Conservation (phyloP, 192 early-diverging fungal genomes). For the Coemansia sp. region DNA sequence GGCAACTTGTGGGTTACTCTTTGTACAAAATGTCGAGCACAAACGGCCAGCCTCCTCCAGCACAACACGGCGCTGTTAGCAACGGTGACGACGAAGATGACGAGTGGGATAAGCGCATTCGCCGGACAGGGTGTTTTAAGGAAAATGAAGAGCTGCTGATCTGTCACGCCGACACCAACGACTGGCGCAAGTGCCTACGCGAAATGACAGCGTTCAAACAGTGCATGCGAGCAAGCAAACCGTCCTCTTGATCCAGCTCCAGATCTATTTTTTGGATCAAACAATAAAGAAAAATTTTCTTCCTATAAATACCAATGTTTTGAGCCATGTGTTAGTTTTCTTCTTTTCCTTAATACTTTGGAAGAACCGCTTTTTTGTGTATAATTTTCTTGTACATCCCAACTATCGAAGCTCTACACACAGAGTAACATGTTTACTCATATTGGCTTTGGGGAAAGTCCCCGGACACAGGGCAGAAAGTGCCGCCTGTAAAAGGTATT, state of each 20-base stretch:
- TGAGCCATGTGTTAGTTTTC: not conserved
- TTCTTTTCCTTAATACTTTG: constrained; percentile 48
- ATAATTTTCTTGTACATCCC: constrained; percentile 19
- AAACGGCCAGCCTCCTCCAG: not conserved
- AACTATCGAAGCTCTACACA: constrained; percentile 53
- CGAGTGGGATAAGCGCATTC: constrained; percentile 76
- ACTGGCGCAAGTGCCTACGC: constrained; percentile 80
- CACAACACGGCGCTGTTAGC: not conserved
- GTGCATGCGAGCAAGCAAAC: constrained; percentile 58
- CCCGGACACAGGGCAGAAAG: constrained; percentile 58
- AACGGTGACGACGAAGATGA: constrained; percentile 69
- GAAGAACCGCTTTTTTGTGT: constrained; percentile 52
- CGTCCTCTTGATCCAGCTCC: no score
- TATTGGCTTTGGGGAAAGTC: constrained; percentile 56
- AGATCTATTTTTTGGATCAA: no score
- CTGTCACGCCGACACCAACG: constrained; percentile 81
- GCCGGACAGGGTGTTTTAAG: constrained; percentile 71
- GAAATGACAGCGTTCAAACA: constrained; percentile 78
- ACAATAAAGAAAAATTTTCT: not conserved
- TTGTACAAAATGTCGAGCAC: not conserved
- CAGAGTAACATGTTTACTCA: constrained; percentile 21
- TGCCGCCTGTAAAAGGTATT: constrained; percentile 58
- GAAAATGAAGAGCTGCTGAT: constrained; percentile 81
- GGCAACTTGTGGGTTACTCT: no score
- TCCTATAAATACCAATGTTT: no score